These are phyloP conservation scores for Aspergillus fumigatus DNA, from an alignment of 2,329 filamentous ascomycete species.

Conservation along the genomic window DNA sequence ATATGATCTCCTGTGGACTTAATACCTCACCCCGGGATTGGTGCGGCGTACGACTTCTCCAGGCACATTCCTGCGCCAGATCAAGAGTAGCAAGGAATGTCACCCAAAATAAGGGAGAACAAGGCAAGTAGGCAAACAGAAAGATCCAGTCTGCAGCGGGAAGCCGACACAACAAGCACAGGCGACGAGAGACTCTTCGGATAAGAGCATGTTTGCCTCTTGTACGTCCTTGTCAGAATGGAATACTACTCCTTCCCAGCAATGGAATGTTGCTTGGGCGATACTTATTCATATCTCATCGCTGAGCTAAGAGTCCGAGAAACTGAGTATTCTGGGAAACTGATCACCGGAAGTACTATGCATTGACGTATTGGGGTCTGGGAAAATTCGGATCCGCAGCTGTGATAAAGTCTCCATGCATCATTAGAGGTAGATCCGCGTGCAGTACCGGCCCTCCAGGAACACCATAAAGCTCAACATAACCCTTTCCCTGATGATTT, in stretches of 20 bases:
- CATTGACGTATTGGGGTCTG: too few relatives aligned
- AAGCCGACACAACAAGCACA: not conserved
- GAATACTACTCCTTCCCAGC: not conserved
- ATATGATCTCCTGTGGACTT: not conserved
- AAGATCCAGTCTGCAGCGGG: not conserved
- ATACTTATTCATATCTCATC: not conserved
- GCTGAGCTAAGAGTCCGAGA: not conserved
- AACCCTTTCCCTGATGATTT: slow-evolving; percentile 6
- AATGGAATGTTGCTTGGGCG: not conserved
- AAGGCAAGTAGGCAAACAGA: not conserved
- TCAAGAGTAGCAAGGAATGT: not conserved
- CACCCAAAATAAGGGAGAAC: not conserved
- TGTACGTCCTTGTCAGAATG: not conserved
- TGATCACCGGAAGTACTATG: too few relatives aligned
- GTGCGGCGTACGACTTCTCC: not conserved
- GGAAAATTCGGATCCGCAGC: not conserved
- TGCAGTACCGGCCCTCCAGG: too few relatives aligned
- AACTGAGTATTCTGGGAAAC: too few relatives aligned
- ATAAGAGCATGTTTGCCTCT: not conserved
- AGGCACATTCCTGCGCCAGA: not conserved
- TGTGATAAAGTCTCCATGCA: not conserved
- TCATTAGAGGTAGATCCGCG: too few relatives aligned
- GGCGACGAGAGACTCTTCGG: not conserved
- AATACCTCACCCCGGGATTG: not conserved
- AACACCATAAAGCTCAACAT: not conserved